phyloP scores from a whole-genome alignment of 345 rosid species.

The Noccaea caerulescens region DNA sequence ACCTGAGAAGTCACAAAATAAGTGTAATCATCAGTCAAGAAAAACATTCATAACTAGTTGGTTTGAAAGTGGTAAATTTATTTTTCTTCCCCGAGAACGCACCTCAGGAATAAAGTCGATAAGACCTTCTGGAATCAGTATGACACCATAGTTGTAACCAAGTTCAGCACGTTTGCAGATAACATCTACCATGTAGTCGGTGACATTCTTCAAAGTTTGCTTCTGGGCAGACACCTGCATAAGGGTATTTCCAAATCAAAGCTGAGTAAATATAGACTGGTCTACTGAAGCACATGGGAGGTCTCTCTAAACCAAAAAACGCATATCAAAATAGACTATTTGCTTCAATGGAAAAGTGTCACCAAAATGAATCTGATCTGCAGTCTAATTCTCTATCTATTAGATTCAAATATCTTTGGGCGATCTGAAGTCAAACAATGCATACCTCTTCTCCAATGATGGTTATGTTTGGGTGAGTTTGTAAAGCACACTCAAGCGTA shows the following conservation, averaged over 20 bases:
- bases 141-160: conserved; percentile 93
- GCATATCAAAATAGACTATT: neutral
- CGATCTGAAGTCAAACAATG: conserved; percentile 8
- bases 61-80: conserved; percentile 11
- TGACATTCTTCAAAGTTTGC: conserved; percentile 85
- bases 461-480: conserved; percentile 96
- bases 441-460: conserved; percentile 96
- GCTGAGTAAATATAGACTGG: conserved; percentile 18
- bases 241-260: conserved; percentile 25
- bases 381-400: neutral
- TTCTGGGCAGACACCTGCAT: conserved; percentile 86
- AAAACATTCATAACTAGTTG: neutral
- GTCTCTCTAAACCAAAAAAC: conserved; percentile 5
- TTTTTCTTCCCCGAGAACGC: neutral
- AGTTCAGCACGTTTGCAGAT: conserved; percentile 76
- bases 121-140: conserved; percentile 97
- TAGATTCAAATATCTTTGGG: neutral
- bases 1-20: conserved; percentile 56
- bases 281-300: neutral
- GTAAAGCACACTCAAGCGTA: conserved; percentile 97
- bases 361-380: conserved; percentile 17
- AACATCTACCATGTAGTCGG: conserved; percentile 85
- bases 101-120: conserved; percentile 99
- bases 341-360: neutral
- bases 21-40: neutral